phyloP scores from a whole-genome alignment of 768 basidiomycete species.

The Rhizopogon vesiculosus region DNA sequence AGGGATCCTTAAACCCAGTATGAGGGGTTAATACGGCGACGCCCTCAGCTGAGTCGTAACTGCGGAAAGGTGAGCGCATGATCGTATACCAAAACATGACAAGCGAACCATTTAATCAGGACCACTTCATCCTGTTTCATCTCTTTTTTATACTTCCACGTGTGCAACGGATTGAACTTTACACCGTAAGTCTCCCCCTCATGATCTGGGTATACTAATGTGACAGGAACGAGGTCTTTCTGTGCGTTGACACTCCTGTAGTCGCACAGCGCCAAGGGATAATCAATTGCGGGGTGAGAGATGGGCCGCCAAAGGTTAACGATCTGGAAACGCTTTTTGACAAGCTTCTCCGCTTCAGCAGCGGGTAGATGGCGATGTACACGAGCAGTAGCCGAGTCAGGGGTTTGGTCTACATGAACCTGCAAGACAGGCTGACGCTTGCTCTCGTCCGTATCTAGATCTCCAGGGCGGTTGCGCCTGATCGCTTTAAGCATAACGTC shows the following conservation, averaged over 20 bases:
- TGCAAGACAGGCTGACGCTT: conserved; percentile 38
- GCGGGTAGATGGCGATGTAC: conserved; percentile 48
- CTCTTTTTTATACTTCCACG: conserved; percentile 47
- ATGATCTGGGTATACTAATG: conserved; percentile 42
- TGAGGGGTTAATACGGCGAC: conserved; percentile 57
- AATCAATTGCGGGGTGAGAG: conserved; percentile 39
- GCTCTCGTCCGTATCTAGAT: conserved; percentile 28
- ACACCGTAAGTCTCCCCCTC: conserved; percentile 51
- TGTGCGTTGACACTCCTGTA: conserved; percentile 38
- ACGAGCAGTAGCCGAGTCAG: conserved; percentile 36
- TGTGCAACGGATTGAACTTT: conserved; percentile 39
- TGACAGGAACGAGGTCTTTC: conserved; percentile 39
- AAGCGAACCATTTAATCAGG: conserved; percentile 46
- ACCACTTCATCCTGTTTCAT: conserved; percentile 46
- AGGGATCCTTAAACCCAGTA: conserved; percentile 52
- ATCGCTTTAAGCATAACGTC: conserved; percentile 26
- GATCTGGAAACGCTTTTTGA: conserved; percentile 49
- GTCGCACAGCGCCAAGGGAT: conserved; percentile 50
- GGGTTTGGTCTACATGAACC: conserved; percentile 54
- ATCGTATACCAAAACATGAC: background rate
- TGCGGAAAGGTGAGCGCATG: conserved; percentile 5
- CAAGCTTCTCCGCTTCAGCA: conserved; percentile 36
- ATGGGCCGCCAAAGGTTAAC: conserved; percentile 63
- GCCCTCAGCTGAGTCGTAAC: conserved; percentile 38
- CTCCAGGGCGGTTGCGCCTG: conserved; percentile 38